Evolutionary conservation across 2,329 filamentous ascomycete genomes (phyloP), one percentile per base, ranked within the genome.

Genomic region (Phaeosphaeriaceae sp.): DNA sequence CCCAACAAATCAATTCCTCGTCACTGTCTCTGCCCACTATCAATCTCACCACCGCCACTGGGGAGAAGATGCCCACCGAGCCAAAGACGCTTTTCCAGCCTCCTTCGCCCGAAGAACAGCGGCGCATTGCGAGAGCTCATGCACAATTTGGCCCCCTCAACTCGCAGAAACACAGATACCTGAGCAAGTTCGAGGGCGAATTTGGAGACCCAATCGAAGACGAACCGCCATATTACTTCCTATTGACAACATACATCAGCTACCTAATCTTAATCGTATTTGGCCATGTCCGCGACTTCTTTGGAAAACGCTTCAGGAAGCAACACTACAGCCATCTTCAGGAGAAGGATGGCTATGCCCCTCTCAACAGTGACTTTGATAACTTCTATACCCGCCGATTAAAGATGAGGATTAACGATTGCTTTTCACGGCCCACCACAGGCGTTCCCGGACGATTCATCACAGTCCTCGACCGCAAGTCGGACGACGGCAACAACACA

Each of bases 241-340:
- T 99, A 66, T 83, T 99, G 63, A 97, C 94, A 29, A 99, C 94
- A 67, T 99, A 99, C 80, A 90, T 99, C 76, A 97, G 92, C 77
- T 99, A 99, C 75, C 83, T 99, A 58, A 87, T 97, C 61, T 84
- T 99, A 66, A 97, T 99, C 71, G 86, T 94, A 59, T 92, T 97
- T 58, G 94, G 94, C 48, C 94, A 99, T 71, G 86, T 97, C 52
- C 87, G 93, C 71, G 94, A 99, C 74, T 97, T 97, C 77, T 97
- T 99, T 71, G 93, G 94, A 74, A 97, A 97, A 81, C 86, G 90
- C 54, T 97, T 99, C 77, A 88, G 88, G 70, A 85, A 92, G 73
- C 85, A 89, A 70, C 88, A 91, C 67, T 97, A 97, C 76, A 87
- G 85, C 68, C 88, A 94, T 64, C 80, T 97, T 66, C 89, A 89